Base-by-base conservation (phyloP, 148 eudicot species). In the Rhododendron vialii region DNA sequence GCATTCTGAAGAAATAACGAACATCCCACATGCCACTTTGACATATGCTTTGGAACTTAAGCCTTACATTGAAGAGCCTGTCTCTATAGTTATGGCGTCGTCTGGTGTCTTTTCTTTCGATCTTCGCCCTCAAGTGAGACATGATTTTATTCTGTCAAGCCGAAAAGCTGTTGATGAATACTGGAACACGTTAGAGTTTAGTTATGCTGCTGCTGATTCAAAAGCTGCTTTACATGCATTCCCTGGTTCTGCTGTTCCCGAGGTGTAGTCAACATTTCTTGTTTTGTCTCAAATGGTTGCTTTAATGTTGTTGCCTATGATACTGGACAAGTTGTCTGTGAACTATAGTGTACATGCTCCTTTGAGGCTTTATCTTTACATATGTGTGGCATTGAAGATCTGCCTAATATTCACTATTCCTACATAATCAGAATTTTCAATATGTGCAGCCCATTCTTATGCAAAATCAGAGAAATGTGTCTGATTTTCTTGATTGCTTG, bases 61-160 rank as follows among this genome's bases (percentile, higher is more conserved):
- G 85, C 99, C 99, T 78, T 95, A 95, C 89, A 91, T 97, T 43
- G 99, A 97, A 88, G 99, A 97, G 88, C 99, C 99, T 83, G 94
- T 90, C 73, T 87, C 89, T 76, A 86, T 87, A 69, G 89, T 89
- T 50, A 81, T 86, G 38, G 81, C 90, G 33, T 92, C 94, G 77
- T 85, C 88, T 84, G 90, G 90, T 75, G 83, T 88, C 84, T 59
- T 86, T 82, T 89, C 91, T 82, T 88, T 86, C 77, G 99, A 96
- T 91, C 92, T 94, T 84, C 96, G 99, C 47, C 99, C 98, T 83
- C 95, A 93, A 87, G 87, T 92, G 71, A 97, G 98, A 88, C 98
- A 97, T 84, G 98, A 97, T 91, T 97, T 97, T 88, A 87, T 92
- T 86, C 92, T 97, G 87, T 92, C 94, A 84, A 93, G 95, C 86